phyloP scores from a whole-genome alignment of 805 yeast genomes.

The Saccharomyces mikatae region DNA sequence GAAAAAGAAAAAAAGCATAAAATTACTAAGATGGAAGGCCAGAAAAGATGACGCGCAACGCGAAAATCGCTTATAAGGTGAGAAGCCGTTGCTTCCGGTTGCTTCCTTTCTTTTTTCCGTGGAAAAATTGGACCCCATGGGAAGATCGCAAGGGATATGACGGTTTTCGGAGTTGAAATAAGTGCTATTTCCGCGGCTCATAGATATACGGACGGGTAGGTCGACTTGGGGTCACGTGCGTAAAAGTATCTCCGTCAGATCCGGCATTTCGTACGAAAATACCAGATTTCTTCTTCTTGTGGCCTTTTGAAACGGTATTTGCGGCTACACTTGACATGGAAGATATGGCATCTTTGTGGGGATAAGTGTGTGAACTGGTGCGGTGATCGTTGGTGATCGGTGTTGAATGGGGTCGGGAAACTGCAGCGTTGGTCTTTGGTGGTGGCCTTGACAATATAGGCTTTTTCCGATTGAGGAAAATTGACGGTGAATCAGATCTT shows the following conservation, averaged over 20 bases:
- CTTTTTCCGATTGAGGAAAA: conserved; percentile 14
- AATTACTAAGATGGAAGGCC: not conserved
- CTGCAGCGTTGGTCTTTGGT: not conserved
- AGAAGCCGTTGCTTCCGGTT: not conserved
- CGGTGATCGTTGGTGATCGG: not conserved
- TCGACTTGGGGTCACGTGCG: not conserved
- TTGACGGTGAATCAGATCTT: conserved; percentile 13
- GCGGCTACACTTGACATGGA: not conserved
- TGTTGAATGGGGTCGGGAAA: not conserved
- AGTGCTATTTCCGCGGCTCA: not conserved
- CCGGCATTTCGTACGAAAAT: conserved; percentile 9
- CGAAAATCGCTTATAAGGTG: not conserved
- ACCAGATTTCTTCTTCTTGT: conserved; percentile 16
- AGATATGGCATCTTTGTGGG: not conserved
- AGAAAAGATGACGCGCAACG: not conserved
- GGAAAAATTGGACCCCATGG: not conserved
- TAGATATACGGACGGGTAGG: not conserved
- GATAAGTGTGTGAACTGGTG: not conserved
- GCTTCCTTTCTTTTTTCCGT: not conserved
- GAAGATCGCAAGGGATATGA: not conserved
- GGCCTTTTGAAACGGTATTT: not conserved
- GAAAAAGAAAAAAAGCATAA: not conserved
- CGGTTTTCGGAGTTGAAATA: not conserved
- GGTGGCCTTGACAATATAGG: conserved; percentile 2
- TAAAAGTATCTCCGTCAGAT: not conserved